Evolutionary conservation across 495 filamentous ascomycete species (phyloP).

Genomic region (Sphaerosporella brunnea): DNA sequence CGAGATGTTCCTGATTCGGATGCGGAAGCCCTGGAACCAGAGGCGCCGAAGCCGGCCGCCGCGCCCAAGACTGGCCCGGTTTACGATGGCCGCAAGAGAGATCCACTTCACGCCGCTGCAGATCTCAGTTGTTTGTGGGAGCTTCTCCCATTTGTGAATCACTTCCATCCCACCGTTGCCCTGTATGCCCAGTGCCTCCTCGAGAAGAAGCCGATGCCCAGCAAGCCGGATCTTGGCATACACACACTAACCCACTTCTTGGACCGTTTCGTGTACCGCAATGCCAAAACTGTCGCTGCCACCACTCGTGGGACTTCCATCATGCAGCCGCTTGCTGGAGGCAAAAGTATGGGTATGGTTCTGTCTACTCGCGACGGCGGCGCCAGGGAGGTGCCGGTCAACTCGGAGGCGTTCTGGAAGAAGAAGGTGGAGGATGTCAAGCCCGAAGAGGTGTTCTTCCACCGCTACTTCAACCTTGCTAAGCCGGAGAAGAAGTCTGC

Average conservation of each 20-base stretch:
- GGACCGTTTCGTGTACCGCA: constrained; percentile 90
- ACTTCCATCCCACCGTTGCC: constrained; percentile 93
- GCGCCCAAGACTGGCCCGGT: constrained; percentile 9
- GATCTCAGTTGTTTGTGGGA: constrained; percentile 88
- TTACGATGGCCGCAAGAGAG: constrained; percentile 79
- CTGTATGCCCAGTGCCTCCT: constrained; percentile 59
- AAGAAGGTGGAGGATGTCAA: constrained; percentile 70
- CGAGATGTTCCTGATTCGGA: constrained; percentile 42
- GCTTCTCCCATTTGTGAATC: constrained; percentile 54
- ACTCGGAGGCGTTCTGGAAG: constrained; percentile 81
- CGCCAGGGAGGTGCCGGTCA: constrained; percentile 39
- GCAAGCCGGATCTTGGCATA: constrained; percentile 71
- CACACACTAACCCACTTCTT: constrained; percentile 89
- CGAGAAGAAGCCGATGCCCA: constrained; percentile 44
- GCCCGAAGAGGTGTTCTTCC: constrained; percentile 93
- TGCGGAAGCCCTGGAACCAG: constrained; percentile 14
- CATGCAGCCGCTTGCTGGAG: constrained; percentile 78
- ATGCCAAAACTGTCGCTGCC: constrained; percentile 49
- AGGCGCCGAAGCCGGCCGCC: neutral
- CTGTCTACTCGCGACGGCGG: constrained; percentile 38
- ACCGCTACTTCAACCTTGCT: constrained; percentile 74
- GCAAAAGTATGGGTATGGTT: constrained; percentile 44
- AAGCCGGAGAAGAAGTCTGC: constrained; percentile 45
- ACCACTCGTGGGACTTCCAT: constrained; percentile 59
- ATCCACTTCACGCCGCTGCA: constrained; percentile 80